Evolutionary conservation across 2,329 filamentous ascomycete genomes (phyloP), one percentile per base, ranked within the genome.

Genomic region (Metarhizium sp.): DNA sequence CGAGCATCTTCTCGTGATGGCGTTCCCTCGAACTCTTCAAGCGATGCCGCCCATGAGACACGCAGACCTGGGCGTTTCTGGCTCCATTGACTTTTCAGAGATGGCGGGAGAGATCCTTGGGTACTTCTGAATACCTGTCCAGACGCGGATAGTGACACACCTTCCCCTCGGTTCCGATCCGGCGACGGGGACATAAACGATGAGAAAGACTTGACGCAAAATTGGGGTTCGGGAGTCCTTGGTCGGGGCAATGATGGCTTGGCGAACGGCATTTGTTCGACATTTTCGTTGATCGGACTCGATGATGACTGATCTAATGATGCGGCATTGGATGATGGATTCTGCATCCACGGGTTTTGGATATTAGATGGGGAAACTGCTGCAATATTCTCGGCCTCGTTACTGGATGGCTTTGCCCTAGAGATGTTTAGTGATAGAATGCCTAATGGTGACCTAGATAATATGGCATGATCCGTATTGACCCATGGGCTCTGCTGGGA

Each of bases 141-240:
- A 11, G 32, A 45, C 11, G 16, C 13, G 6, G 52, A 49, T n/a
- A 13, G 45, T 47, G n/a, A 34, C 4, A 32, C 43, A n/a, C 6
- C 2, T 11, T 36, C 29, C 1, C 3, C 38, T 11, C 62, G 58
- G 14, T 59, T 60, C n/a, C 61, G 68, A 45, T 73, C 69, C 1
- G 78, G 75, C 0, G 78, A 78, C 1, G 76, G 74, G 0, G 76
- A 76, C 61, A 78, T 74, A 62, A 81, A 81, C 1, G 74, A 73
- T 1, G 76, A 72, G 61, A 82, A 81, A 0, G 78, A 73, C 58
- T 77, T 79, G 60, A 80, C 70, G 0, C 74, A 75, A 34, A 79
- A 69, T 4, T 73, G 73, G 14, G 75, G 71, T 51, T 80, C 75
- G 6, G 77, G 74, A 0, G 75, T 77, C 2, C 66, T 62, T 18